Percentiles rank a stretch among this genome's conserved stretches.
Conservation (phyloP, 768 basidiomycete genomes). For the Hemileccinum impolitum region DNA sequence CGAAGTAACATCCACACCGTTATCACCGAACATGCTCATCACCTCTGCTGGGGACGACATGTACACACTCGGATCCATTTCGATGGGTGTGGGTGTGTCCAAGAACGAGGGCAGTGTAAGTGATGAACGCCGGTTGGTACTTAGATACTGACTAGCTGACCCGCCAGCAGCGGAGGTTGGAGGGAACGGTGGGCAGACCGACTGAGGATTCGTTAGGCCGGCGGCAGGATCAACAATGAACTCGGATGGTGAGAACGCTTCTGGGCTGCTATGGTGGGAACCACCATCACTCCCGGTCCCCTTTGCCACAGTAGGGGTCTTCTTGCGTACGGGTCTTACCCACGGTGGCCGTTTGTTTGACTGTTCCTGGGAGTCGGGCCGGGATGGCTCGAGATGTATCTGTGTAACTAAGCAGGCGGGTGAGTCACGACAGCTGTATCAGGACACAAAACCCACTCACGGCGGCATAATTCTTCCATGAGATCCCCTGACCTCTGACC, state of each 20-base stretch:
- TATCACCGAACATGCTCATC: conserved; percentile 56
- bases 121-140: conserved; percentile 21
- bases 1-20: conserved; percentile 34
- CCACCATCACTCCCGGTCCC: conserved; percentile 42
- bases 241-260: conserved; percentile 62
- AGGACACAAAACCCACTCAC: conserved; percentile 38
- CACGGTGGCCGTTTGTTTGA: conserved; percentile 68
- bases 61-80: conserved; percentile 50
- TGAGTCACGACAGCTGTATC: conserved; percentile 8
- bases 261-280: conserved; percentile 55
- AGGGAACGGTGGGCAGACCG: conserved; percentile 16
- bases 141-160: conserved; percentile 23
- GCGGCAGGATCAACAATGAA: conserved; percentile 52
- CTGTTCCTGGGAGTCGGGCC: conserved; percentile 47
- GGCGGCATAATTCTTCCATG: conserved; percentile 92
- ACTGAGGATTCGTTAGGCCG: conserved; percentile 26
- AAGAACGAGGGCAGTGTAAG: conserved; percentile 25
- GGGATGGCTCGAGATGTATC: conserved; percentile 76
- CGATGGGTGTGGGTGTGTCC: conserved; percentile 35
- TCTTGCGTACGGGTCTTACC: conserved; percentile 86
- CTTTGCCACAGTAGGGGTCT: conserved; percentile 49
- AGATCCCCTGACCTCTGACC: conserved; percentile 88
- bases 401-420: conserved; percentile 56
- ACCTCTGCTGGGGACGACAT: conserved; percentile 56
- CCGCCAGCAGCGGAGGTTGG: conserved; percentile 15